Evolutionary conservation across 2,329 filamentous ascomycete species (phyloP).

Genomic region (Penicillium decumbens): DNA sequence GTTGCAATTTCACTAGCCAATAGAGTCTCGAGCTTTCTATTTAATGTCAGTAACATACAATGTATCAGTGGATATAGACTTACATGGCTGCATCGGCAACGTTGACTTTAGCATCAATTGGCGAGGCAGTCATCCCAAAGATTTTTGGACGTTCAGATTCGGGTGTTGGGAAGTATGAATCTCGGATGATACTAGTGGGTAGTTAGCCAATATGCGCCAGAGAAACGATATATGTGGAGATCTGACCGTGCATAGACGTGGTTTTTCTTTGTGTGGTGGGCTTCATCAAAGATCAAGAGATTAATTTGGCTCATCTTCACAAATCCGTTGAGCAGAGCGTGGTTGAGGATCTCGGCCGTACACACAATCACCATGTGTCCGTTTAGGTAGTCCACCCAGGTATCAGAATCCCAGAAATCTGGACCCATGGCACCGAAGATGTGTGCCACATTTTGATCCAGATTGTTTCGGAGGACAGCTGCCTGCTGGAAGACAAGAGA

Average conservation of each 20-base stretch:
- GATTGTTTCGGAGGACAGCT: conserved; percentile 72
- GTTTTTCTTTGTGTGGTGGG: conserved; percentile 91
- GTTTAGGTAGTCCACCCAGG: conserved; percentile 56
- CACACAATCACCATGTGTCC: conserved; percentile 83
- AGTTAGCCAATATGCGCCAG: conserved; percentile 4
- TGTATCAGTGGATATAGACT: conserved; percentile 5
- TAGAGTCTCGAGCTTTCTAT: conserved; percentile 65
- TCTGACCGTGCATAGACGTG: conserved; percentile 72
- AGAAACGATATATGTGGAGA: neutral
- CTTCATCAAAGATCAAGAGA: conserved; percentile 90
- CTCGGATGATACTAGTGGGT: conserved; percentile 66
- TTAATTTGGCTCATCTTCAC: conserved; percentile 79
- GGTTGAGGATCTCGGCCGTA: conserved; percentile 79
- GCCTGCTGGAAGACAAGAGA: conserved; percentile 87
- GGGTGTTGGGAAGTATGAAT: conserved; percentile 64
- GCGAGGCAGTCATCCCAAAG: conserved; percentile 95
- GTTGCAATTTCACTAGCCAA: conserved; percentile 82
- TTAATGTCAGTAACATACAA: conserved; percentile 3
- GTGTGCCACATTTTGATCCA: conserved; percentile 68
- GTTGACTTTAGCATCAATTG: conserved; percentile 76
- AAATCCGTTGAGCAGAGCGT: conserved; percentile 73
- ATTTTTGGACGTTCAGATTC: conserved; percentile 62
- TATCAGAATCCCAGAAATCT: conserved; percentile 57
- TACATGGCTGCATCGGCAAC: conserved; percentile 62
- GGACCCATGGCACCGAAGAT: conserved; percentile 67